Evolutionary conservation across 2,329 filamentous ascomycete species (phyloP), one percentile per base, ranked within the genome.

Genomic region (Colletotrichum costaricense): DNA sequence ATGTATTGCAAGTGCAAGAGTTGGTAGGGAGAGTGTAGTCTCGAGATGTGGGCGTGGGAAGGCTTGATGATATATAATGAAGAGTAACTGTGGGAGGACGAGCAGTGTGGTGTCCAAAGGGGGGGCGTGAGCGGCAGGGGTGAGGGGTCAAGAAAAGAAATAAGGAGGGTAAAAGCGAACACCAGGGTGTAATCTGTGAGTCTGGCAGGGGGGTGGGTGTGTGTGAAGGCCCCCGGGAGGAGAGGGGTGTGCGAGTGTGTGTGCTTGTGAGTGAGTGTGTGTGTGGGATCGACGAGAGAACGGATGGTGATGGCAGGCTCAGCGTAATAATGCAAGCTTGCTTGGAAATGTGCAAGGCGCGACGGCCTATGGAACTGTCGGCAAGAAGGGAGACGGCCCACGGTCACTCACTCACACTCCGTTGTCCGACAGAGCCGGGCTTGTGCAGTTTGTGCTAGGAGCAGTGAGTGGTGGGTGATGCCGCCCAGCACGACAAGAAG

Each of bases 31-130:
- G 52, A 46, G 35, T 30, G 49, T 67, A 5, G 56, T 30, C 28
- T 11, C 2, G 11, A 5, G 19, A 65, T 70, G 46, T 49, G 46
- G 42, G 57, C 30, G 70, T 65, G 66, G 70, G 70, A 73, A 26
- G 55, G 66, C 70, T 70, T 73, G 70, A 62, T 70, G 67, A 73
- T 73, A 73, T 70, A 73, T 73, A 73, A 35, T 28, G 33, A 46
- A 69, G 59, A 71, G 69, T 59, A 46, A 38, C 69, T 56, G 58
- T 35, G 66, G 70, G 30, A 69, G 59, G 59, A 69, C 63, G 54
- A 62, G 38, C 46, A 16, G 57, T 3, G 65, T 52, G 42, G 35
- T 63, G 57, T 52, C 64, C 65, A 68, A 52, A 52, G 64, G 42
- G 58, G 49, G 52, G 19, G 66, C 46, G 28, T 33, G 11, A 0